These are phyloP conservation scores for Coriaria nepalensis DNA, from an alignment of 306 rosid genomes.

Conservation along the genomic window DNA sequence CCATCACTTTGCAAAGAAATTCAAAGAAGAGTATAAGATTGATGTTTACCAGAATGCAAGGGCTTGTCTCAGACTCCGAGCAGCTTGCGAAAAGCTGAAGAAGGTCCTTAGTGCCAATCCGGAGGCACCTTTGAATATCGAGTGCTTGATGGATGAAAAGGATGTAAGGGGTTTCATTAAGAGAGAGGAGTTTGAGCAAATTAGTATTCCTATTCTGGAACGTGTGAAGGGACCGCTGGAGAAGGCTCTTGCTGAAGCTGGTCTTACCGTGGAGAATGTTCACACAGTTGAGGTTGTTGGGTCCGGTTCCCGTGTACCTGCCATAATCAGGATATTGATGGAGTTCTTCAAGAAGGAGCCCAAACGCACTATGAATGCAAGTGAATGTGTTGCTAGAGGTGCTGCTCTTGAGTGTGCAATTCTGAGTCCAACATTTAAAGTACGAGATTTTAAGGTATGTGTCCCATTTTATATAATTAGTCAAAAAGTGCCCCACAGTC, in stretches of 20 bases:
- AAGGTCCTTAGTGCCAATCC: constrained; percentile 94
- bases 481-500: no score
- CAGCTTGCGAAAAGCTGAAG: constrained; percentile 87
- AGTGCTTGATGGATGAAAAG: constrained; percentile 93
- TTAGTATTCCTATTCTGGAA: constrained; percentile 69
- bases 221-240: constrained; percentile 82
- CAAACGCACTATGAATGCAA: constrained; percentile 92
- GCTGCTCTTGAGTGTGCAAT: constrained; percentile 91
- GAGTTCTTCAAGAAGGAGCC: constrained; percentile 89
- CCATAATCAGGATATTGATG: constrained; percentile 62
- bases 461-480: not conserved
- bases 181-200: constrained; percentile 85
- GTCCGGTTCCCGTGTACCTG: constrained; percentile 93
- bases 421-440: constrained; percentile 93
- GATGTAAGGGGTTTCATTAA: constrained; percentile 78
- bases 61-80: constrained; percentile 74
- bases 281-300: constrained; percentile 88
- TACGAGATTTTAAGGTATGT: constrained; percentile 79
- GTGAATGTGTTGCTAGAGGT: constrained; percentile 92
- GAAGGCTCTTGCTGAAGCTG: constrained; percentile 77
- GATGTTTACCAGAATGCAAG: constrained; percentile 72
- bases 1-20: constrained; percentile 62
- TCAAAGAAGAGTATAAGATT: constrained; percentile 75
- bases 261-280: constrained; percentile 50
- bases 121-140: constrained; percentile 76